Conservation (phyloP, 1,139 yeast species). For the Dujonia santamariae region DNA sequence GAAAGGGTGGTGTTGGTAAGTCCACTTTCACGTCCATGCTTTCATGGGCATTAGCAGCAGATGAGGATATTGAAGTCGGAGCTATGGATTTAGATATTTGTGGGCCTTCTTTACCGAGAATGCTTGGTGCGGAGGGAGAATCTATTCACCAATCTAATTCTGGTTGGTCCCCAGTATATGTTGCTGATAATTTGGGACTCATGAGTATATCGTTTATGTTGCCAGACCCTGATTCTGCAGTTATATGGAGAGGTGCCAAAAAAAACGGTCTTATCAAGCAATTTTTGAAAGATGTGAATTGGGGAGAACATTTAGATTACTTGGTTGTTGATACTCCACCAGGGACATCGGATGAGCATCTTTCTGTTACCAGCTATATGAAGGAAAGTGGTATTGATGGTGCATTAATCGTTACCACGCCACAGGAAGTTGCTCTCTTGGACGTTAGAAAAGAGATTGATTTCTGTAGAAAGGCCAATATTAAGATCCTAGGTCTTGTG, state of each 20-base stretch:
- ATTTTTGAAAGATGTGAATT: constrained; percentile 89
- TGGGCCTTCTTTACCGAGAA: constrained; percentile 94
- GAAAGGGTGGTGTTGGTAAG: constrained; percentile 98
- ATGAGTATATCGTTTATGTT: constrained; percentile 96
- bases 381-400: constrained; percentile 94
- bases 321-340: constrained; percentile 96
- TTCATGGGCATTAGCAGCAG: constrained; percentile 93
- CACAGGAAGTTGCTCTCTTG: constrained; percentile 92
- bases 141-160: constrained; percentile 82
- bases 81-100: constrained; percentile 97
- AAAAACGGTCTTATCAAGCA: constrained; percentile 92
- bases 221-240: constrained; percentile 90
- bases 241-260: constrained; percentile 96
- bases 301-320: constrained; percentile 87
- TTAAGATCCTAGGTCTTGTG: constrained; percentile 81
- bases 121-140: constrained; percentile 91
- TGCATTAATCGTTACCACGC: constrained; percentile 92
- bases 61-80: constrained; percentile 83
- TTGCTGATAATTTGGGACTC: constrained; percentile 89
- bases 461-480: constrained; percentile 88
- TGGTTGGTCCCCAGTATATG: constrained; percentile 97
- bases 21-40: constrained; percentile 94
- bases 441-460: constrained; percentile 97
- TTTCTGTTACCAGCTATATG: constrained; percentile 83
- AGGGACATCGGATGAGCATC: constrained; percentile 96